phyloP scores from a whole-genome alignment of 2,329 filamentous ascomycete genomes.

The Colletotrichum navitas region DNA sequence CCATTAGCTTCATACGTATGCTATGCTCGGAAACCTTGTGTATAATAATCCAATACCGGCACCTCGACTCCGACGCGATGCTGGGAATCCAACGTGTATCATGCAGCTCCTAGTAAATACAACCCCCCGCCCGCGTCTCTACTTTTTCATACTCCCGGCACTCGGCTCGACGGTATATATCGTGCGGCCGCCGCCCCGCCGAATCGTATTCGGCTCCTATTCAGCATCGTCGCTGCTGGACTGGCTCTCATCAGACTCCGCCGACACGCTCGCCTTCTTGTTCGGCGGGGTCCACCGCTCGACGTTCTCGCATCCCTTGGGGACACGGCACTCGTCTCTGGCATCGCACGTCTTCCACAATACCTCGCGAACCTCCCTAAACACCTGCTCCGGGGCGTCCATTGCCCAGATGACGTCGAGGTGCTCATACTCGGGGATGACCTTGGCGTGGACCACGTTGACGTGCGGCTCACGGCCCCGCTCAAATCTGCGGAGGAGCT shows the following conservation, averaged over 20 bases:
- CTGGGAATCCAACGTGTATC: conserved; percentile 8
- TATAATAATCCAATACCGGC: neutral
- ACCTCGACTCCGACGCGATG: conserved; percentile 29
- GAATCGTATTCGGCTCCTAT: neutral
- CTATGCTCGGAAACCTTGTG: neutral
- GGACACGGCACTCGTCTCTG: conserved; percentile 70
- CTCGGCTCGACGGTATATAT: neutral
- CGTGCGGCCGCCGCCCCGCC: neutral
- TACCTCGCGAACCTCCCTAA: conserved; percentile 82
- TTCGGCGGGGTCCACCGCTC: conserved; percentile 53
- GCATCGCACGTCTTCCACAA: conserved; percentile 81
- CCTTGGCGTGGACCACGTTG: conserved; percentile 81
- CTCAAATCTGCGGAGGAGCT: conserved; percentile 80
- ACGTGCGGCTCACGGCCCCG: conserved; percentile 85
- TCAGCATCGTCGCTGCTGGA: conserved; percentile 38
- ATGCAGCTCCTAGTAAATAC: conserved; percentile 5
- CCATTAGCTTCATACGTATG: conserved; percentile 20
- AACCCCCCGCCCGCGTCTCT: neutral
- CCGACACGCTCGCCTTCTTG: neutral
- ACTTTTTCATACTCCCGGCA: neutral
- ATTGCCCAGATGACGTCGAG: conserved; percentile 96
- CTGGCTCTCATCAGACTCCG: conserved; percentile 31
- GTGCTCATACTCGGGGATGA: conserved; percentile 92
- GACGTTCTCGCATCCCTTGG: conserved; percentile 71
- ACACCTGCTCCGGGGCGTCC: conserved; percentile 86